Evolutionary conservation across 129 eudicot species (phyloP).

Genomic region (Pulicaria dysenterica): DNA sequence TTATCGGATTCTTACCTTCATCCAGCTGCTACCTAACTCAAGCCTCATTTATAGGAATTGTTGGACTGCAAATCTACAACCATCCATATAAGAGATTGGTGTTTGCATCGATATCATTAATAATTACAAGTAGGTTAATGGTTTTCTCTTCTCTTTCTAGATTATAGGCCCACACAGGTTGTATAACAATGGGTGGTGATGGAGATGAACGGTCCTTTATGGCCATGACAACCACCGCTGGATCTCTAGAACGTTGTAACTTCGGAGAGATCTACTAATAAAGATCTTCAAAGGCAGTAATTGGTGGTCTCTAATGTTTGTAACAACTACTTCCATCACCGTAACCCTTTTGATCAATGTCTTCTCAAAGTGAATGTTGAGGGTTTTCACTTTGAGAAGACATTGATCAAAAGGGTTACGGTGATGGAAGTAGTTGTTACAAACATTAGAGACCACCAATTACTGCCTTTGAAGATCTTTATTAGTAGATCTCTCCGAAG

Average conservation of each 20-base stretch:
- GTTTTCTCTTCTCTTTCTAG: slow-evolving; percentile 3
- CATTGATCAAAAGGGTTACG: slow-evolving; percentile 48
- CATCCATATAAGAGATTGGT: no score
- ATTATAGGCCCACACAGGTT: slow-evolving; percentile 65
- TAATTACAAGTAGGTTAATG: no score
- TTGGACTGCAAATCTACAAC: no score
- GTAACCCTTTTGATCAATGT: slow-evolving; percentile 48
- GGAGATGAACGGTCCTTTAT: slow-evolving; percentile 25
- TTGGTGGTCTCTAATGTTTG: slow-evolving; percentile 10
- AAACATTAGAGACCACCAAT: slow-evolving; percentile 12
- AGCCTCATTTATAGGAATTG: no score
- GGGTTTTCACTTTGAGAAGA: slow-evolving; percentile 53
- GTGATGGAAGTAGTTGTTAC: slow-evolving; percentile 12
- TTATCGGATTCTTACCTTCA: no score
- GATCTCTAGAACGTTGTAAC: slow-evolving; percentile 36
- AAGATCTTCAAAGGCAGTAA: slow-evolving; percentile 23
- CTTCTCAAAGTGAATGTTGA: slow-evolving; percentile 64
- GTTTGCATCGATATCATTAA: no score
- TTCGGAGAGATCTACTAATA: slow-evolving; percentile 11
- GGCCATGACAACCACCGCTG: slow-evolving; percentile 29
- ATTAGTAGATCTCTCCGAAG: slow-evolving; percentile 13
- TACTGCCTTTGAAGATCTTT: slow-evolving; percentile 22
- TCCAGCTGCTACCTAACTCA: no score
- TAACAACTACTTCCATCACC: slow-evolving; percentile 15
- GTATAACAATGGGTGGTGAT: slow-evolving; percentile 40